These are phyloP conservation scores for Gypsophila paniculata DNA, from an alignment of 179 eudicot species.

Conservation along the genomic window DNA sequence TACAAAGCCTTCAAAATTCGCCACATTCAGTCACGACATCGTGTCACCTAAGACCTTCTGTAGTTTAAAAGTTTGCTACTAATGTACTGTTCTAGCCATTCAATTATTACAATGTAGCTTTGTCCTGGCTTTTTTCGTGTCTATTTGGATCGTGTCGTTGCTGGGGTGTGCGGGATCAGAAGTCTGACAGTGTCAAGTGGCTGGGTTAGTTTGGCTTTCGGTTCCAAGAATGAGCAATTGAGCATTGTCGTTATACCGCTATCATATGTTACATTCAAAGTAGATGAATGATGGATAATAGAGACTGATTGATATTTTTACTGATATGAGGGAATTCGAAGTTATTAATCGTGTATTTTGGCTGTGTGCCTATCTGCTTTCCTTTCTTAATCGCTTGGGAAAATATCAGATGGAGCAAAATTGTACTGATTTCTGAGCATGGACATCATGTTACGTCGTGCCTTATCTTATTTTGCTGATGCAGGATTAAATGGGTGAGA, in stretches of 20 bases:
- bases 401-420: not conserved
- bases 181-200: not conserved
- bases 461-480: slow-evolving; percentile 4
- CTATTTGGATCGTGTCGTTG: not conserved
- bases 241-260: not conserved
- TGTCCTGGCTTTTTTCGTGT: not conserved
- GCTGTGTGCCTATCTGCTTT: not conserved
- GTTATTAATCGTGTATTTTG: not conserved
- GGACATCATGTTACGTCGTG: not conserved
- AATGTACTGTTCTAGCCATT: not conserved
- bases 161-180: not conserved
- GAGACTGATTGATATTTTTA: not conserved
- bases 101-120: not conserved
- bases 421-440: not conserved
- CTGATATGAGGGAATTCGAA: not conserved
- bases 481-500: slow-evolving; percentile 22
- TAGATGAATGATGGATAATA: not conserved
- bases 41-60: not conserved
- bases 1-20: not conserved
- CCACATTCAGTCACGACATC: not conserved
- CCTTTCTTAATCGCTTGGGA: not conserved
- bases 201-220: not conserved
- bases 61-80: not conserved
- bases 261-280: not conserved
- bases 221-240: not conserved